Evolutionary conservation across 2,329 filamentous ascomycete species (phyloP), one percentile per base, ranked within the genome.

Genomic region (Cytospora piceicola): DNA sequence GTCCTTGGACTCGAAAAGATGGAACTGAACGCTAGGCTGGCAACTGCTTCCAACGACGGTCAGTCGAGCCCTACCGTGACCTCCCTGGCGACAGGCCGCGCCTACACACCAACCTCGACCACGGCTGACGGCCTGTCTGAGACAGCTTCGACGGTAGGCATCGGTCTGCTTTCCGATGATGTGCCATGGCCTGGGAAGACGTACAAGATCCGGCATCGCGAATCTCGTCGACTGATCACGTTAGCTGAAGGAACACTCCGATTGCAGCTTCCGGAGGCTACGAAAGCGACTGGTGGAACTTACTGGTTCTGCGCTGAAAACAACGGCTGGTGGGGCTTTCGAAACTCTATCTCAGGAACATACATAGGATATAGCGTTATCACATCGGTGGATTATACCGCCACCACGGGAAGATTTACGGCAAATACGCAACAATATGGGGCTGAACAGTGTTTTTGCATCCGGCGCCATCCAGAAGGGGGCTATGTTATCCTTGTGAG

Each of bases 251-350:
- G 58, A 24, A 8, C n/a, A 22, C 27, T 65, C 0, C 15, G 17
- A 20, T 2, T 61, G 4, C 49, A 46, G 51, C 5, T 36, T 20
- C 27, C 17, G 3, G n/a, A 2, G 4, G n/a, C 30, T 12, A 15
- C 30, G 6, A 20, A 22, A 15, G 22, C 34, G 8, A 53, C 7
- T 7, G 58, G 29, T 24, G 53, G 58, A 24, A 63, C 58, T 42
- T 12, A 46, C 54, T 66, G 64, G 64, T 27, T 8, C 7, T 66
- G 64, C 46, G 64, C n/a, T n/a, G 54, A 63, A 12, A 24, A 9
- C 15, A 8, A 32, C 17, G 61, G 51, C 29, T 66, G 58, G 53
- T 24, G 58, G 20, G 54, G 64, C 3, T 66, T 66, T 30, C 64
- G 64, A 8, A 58, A 46, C 7, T n/a, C 24, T 9, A 54, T 66